Evolutionary conservation across 768 basidiomycete species (phyloP), one percentile per base, ranked within the genome.

Genomic region (Lactifluus pinguis): DNA sequence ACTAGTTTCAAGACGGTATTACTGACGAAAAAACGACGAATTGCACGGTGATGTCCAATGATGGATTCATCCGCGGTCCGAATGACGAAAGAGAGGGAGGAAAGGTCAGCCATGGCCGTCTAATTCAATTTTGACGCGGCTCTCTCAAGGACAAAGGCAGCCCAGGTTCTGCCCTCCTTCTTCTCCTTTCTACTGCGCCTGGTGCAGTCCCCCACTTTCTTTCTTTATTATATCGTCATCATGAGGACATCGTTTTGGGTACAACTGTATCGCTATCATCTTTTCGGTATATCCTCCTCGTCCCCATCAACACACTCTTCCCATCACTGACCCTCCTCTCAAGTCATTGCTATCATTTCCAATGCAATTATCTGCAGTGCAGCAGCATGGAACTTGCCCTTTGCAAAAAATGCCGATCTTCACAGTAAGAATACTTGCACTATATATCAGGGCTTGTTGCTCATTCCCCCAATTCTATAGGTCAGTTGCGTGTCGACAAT

Each of bases 21-120:
- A 68, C 85, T 82, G 65, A 89, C 70, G 69, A 83, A 72, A 70
- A 92, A 71, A 66, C 86, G 85, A 67, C 83, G 79, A 34, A 78
- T 76, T 57, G 82, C 78, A 67, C 85, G 85, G n/a, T n/a, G n/a
- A 5, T 49, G 63, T 38, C 15, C 59, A 34, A 58, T 32, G 3
- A 51, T 39, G 10, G 5, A 11, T 2, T 53, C 29, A 34, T 56
- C 53, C 9, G 63, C 53, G 14, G 45, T 7, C 15, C 41, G 21
- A 6, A 59, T 29, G 32, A 53, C 38, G 60, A 66, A 62, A 25
- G 53, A 32, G 19, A 36, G 47, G 7, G 60, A 56, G 25, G 62
- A 49, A 42, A 57, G 39, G 19, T 34, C 32, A 1, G 32, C 9
- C 32, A 34, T 34, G 5, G 32, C 32, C 32, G 9, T 34, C 32